phyloP scores from a whole-genome alignment of 768 basidiomycete species.

The Termitomyces sp. region DNA sequence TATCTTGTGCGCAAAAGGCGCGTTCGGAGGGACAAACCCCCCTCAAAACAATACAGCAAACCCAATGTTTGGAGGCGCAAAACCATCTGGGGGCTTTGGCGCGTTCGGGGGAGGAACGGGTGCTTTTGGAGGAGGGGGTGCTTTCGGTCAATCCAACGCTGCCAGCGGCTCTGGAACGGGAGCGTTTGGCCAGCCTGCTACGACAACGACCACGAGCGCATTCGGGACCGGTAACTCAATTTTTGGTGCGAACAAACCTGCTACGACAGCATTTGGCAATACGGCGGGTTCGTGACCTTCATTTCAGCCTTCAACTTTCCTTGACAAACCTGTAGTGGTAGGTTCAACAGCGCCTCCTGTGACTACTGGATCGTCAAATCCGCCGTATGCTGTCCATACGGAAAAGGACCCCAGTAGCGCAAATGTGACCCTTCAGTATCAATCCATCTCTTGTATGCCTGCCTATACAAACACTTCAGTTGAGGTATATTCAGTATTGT shows the following conservation, averaged over 20 bases:
- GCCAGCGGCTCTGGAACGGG: constrained; percentile 33
- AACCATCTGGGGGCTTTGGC: constrained; percentile 73
- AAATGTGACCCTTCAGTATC: constrained; percentile 58
- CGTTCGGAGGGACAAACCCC: constrained; percentile 37
- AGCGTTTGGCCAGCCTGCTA: constrained; percentile 52
- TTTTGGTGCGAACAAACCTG: constrained; percentile 34
- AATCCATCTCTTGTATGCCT: constrained; percentile 78
- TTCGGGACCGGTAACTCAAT: constrained; percentile 34
- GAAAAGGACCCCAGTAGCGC: constrained; percentile 63
- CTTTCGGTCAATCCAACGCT: constrained; percentile 38
- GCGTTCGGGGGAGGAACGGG: constrained; percentile 54
- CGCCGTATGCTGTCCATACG: constrained; percentile 48
- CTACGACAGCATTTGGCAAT: constrained; percentile 38
- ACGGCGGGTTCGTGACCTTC: constrained; percentile 21
- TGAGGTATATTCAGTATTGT: constrained; percentile 43
- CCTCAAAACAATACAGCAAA: constrained; percentile 30
- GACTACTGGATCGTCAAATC: constrained; percentile 65
- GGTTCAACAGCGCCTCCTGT: constrained; percentile 39
- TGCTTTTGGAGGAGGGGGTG: constrained; percentile 44
- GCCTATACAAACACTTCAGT: constrained; percentile 74
- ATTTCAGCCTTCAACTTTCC: not conserved
- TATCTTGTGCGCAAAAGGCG: constrained; percentile 29
- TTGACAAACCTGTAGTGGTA: constrained; percentile 18
- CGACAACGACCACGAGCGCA: constrained; percentile 35
- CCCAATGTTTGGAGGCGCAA: constrained; percentile 59